A percentile compares a stretch with the other conserved stretches of the same genome.
phyloP scores from a whole-genome alignment of 306 rosid genomes.

The Pterocarpus santalinus region DNA sequence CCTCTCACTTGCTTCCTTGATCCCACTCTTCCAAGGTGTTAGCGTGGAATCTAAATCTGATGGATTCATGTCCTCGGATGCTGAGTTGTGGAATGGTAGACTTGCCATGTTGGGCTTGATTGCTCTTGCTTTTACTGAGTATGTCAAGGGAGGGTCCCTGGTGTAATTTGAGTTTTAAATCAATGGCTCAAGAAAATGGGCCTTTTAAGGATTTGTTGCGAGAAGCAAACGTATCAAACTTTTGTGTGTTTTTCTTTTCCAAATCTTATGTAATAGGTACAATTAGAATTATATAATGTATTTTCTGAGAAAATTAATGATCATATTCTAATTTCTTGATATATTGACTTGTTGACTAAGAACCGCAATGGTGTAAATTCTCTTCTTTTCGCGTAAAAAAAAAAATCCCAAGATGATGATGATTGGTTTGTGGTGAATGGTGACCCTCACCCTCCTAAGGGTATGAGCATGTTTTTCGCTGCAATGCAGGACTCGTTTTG shows the following conservation, averaged over 20 bases:
- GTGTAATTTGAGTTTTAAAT: constrained; percentile 37
- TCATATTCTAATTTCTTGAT: background rate
- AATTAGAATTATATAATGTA: background rate
- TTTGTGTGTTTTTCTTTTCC: background rate
- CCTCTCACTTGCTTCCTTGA: constrained; percentile 69
- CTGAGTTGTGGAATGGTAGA: constrained; percentile 87
- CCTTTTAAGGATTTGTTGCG: background rate
- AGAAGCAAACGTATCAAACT: background rate
- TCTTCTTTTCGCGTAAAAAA: no score
- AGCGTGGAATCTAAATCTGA: constrained; percentile 74
- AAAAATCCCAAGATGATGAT: background rate
- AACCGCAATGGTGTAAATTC: background rate
- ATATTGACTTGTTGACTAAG: background rate
- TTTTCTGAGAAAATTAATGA: background rate
- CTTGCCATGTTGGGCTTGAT: constrained; percentile 88
- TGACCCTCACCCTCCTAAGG: no score
- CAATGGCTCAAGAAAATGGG: background rate
- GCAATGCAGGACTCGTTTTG: background rate
- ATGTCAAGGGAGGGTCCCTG: constrained; percentile 73
- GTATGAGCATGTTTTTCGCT: no score
- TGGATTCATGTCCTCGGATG: constrained; percentile 70
- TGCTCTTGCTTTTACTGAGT: constrained; percentile 79
- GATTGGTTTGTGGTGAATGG: no score
- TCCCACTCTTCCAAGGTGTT: constrained; percentile 76
- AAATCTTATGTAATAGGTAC: background rate